A percentile compares a stretch with the other conserved stretches of the same genome.
phyloP scores from a whole-genome alignment of 225 moss, liverwort and hornwort genomes.

The Lunularia cruciata region DNA sequence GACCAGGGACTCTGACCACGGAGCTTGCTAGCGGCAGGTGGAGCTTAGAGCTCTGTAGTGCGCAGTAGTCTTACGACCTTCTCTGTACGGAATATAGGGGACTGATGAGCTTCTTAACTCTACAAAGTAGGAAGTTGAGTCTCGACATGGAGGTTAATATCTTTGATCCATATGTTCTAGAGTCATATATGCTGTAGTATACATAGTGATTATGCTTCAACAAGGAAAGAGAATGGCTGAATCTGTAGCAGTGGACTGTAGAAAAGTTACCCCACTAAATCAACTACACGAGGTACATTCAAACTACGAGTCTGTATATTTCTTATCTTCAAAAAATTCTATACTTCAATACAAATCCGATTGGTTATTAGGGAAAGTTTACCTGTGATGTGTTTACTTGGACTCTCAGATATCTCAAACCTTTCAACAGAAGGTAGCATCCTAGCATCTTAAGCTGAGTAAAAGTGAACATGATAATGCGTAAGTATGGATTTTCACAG shows the following conservation, averaged over 20 bases:
- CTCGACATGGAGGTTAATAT: not conserved
- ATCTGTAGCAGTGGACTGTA: not conserved
- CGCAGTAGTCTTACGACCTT: not conserved
- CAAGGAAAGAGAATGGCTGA: not conserved
- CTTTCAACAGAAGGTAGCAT: no score
- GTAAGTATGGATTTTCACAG: no score
- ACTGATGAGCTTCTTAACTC: not conserved
- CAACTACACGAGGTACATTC: no score
- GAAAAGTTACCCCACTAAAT: not conserved
- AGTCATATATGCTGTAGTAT: not conserved
- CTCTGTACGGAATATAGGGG: not conserved
- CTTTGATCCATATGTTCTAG: not conserved
- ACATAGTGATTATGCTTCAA: not conserved
- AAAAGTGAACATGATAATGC: no score
- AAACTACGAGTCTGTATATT: no score
- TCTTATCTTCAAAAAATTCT: no score
- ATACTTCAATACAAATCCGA: no score
- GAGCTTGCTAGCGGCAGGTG: constrained; percentile 22
- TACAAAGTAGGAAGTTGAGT: not conserved
- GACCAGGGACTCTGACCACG: constrained; percentile 10
- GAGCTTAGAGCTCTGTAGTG: constrained; percentile 16
- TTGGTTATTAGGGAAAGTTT: no score
- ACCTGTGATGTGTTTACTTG: no score
- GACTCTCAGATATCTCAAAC: no score
- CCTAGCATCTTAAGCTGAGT: no score